Conservation (phyloP, 768 basidiomycete species). For the Boletus insuetus region DNA sequence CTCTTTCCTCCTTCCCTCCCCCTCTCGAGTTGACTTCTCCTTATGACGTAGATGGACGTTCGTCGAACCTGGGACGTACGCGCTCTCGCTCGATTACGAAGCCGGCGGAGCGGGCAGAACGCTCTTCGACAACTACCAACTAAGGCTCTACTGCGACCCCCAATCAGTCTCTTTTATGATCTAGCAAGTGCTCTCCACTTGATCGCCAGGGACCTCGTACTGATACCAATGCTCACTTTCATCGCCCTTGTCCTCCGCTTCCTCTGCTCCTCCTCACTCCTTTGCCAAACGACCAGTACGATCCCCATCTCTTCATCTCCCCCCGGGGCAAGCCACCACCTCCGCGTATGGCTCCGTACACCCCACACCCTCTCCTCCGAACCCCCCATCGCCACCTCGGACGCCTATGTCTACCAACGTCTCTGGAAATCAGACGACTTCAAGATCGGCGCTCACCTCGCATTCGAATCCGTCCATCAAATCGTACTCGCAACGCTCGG, state of each 20-base stretch:
- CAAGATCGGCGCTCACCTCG: slow-evolving; percentile 55
- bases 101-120: slow-evolving; percentile 56
- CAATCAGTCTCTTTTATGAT: slow-evolving; percentile 54
- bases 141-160: slow-evolving; percentile 56
- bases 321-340: slow-evolving; percentile 54
- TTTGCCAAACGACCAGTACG: slow-evolving; percentile 36
- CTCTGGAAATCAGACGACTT: slow-evolving; percentile 64
- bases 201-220: not conserved
- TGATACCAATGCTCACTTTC: not conserved
- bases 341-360: slow-evolving; percentile 63
- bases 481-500: slow-evolving; percentile 48
- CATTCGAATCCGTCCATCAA: slow-evolving; percentile 51
- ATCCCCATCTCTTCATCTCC: slow-evolving; percentile 55
- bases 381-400: slow-evolving; percentile 30
- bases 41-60: slow-evolving; percentile 45
- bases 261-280: too few relatives aligned
- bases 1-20: not conserved
- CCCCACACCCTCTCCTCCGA: slow-evolving; percentile 25
- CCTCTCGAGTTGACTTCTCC: not conserved
- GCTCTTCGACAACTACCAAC: slow-evolving; percentile 51
- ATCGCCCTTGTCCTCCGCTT: too few relatives aligned
- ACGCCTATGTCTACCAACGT: slow-evolving; percentile 60
- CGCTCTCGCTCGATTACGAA: slow-evolving; percentile 63
- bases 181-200: slow-evolving; percentile 42
- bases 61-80: slow-evolving; percentile 44